These are phyloP conservation scores for Pseudocohnilembus persalinus DNA, from an alignment of 169 alveolate genomes.

Conservation along the genomic window DNA sequence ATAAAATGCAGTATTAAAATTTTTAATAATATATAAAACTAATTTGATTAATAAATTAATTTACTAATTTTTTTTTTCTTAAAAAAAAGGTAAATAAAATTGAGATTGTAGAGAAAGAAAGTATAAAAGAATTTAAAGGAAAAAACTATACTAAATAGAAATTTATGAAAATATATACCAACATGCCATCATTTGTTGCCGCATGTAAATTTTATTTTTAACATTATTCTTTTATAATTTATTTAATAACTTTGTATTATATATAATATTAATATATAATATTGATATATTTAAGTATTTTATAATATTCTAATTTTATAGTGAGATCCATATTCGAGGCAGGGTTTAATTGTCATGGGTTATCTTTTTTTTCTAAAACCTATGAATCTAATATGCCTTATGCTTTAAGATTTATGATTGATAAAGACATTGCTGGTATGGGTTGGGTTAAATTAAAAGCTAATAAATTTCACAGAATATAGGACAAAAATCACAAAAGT, in stretches of 20 bases:
- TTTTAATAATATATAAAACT: not conserved
- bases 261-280: too few species aligned
- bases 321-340: conserved; percentile 65
- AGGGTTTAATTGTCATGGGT: conserved; percentile 48
- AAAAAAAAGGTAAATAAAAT: conserved; percentile 18
- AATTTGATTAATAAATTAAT: not conserved
- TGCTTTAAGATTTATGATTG: conserved; percentile 96
- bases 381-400: conserved; percentile 97
- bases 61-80: too few species aligned
- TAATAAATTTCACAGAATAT: conserved; percentile 50
- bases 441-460: conserved; percentile 91
- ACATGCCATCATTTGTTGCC: conserved; percentile 64
- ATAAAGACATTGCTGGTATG: conserved; percentile 94
- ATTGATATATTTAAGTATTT: too few species aligned
- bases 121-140: conserved; percentile 53
- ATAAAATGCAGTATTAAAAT: not conserved
- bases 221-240: too few species aligned
- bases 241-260: too few species aligned
- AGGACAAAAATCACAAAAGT: conserved; percentile 38
- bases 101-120: conserved; percentile 44
- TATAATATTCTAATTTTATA: not conserved
- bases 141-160: conserved; percentile 13
- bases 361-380: conserved; percentile 56
- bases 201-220: conserved; percentile 3
- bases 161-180: conserved; percentile 53